Conservation (phyloP, 805 yeast genomes). For the Candida koratica region DNA sequence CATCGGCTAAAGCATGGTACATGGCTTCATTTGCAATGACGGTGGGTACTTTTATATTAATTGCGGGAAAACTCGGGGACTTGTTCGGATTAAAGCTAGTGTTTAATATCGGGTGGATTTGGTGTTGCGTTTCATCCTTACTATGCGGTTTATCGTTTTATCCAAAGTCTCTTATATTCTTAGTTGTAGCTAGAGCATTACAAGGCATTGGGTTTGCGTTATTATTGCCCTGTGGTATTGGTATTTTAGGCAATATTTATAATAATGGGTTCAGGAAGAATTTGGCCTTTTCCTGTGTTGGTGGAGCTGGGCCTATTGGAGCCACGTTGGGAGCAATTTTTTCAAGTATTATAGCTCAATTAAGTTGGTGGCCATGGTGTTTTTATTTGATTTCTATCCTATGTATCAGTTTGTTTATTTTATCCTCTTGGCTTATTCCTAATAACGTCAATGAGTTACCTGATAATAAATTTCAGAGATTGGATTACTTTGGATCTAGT, state of each 20-base stretch:
- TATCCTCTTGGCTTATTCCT: conserved; percentile 9
- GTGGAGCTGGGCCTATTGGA: conserved; percentile 62
- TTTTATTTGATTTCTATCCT: conserved; percentile 47
- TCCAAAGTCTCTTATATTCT: conserved; percentile 46
- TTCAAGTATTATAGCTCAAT: conserved; percentile 45
- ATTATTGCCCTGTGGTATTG: conserved; percentile 57
- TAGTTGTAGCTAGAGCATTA: conserved; percentile 52
- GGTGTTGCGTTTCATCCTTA: conserved; percentile 56
- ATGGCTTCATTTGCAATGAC: conserved; percentile 69
- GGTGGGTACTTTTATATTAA: conserved; percentile 66
- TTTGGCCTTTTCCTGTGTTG: conserved; percentile 53
- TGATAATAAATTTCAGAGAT: conserved; percentile 11
- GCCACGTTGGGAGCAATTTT: conserved; percentile 53
- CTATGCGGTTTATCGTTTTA: conserved; percentile 57
- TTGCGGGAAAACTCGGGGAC: conserved; percentile 71
- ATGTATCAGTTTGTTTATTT: conserved; percentile 19
- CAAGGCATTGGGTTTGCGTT: conserved; percentile 66
- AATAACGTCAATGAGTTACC: conserved; percentile 8
- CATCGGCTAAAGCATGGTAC: conserved; percentile 51
- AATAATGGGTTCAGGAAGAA: conserved; percentile 45
- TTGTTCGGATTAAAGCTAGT: conserved; percentile 58
- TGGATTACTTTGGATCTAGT: conserved; percentile 31
- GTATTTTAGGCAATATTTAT: conserved; percentile 46
- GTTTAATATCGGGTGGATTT: conserved; percentile 52
- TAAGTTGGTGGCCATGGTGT: conserved; percentile 59